These are phyloP conservation scores for Termitomyces sp. DNA, from an alignment of 768 basidiomycete species.

Conservation along the genomic window DNA sequence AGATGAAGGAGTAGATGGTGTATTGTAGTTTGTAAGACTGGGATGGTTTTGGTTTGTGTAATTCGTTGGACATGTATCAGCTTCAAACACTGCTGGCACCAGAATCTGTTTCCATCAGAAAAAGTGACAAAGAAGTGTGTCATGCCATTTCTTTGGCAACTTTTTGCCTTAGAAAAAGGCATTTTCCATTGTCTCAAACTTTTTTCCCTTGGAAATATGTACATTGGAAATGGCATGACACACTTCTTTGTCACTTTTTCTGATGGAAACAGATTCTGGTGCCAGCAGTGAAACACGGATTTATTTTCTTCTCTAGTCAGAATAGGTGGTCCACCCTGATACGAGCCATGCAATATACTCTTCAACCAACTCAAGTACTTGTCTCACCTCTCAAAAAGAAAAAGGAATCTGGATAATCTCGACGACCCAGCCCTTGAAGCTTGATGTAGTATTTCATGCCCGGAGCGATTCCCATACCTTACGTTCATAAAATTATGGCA, in stretches of 20 bases:
- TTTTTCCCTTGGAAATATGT: too few species aligned
- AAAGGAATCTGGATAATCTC: slow-evolving; percentile 14
- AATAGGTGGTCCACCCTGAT: background rate
- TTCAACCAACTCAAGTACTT: slow-evolving; percentile 23
- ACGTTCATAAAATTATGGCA: too few species aligned
- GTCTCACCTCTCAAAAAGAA: slow-evolving; percentile 14
- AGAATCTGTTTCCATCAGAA: too few species aligned
- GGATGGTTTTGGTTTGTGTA: background rate
- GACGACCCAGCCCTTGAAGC: slow-evolving; percentile 4
- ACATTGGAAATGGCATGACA: too few species aligned
- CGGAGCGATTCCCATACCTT: background rate
- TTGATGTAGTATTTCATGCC: slow-evolving; percentile 25
- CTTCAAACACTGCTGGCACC: too few species aligned
- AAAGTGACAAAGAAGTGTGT: too few species aligned
- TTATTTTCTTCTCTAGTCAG: background rate
- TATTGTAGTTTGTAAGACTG: background rate
- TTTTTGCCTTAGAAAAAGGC: too few species aligned
- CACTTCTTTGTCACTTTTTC: too few species aligned
- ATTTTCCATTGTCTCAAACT: too few species aligned
- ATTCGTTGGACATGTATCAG: background rate
- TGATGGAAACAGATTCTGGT: too few species aligned
- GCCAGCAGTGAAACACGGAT: too few species aligned
- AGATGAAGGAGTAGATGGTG: background rate
- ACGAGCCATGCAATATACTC: background rate
- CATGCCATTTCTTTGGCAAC: too few species aligned